phyloP scores from a whole-genome alignment of 331 rosid genomes.

The Quercus tomentella region DNA sequence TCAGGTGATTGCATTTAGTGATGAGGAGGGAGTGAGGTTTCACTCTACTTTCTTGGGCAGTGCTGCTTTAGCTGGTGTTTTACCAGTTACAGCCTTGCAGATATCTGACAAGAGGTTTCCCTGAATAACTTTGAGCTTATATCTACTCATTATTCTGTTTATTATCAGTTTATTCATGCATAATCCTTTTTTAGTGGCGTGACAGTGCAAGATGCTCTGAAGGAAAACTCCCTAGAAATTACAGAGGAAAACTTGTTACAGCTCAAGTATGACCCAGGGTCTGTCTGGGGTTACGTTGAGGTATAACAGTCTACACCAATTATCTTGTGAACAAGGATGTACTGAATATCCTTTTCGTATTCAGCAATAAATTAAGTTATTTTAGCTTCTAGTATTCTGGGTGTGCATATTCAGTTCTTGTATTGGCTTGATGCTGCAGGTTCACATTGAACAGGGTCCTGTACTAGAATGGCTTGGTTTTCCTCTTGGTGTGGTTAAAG shows the following conservation, averaged over 20 bases:
- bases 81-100: constrained; percentile 60
- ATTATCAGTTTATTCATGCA: constrained; percentile 10
- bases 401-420: not conserved
- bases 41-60: constrained; percentile 94
- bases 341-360: not conserved
- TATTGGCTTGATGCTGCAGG: constrained; percentile 36
- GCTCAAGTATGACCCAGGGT: constrained; percentile 77
- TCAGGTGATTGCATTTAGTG: constrained; percentile 93
- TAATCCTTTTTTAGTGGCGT: constrained; percentile 45
- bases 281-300: constrained; percentile 96
- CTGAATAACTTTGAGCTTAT: constrained; percentile 4
- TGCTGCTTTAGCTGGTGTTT: constrained; percentile 80
- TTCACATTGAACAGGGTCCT: constrained; percentile 96
- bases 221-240: constrained; percentile 53
- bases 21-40: constrained; percentile 96
- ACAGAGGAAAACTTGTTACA: constrained; percentile 56
- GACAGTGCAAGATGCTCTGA: constrained; percentile 56
- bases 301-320: constrained; percentile 28
- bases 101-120: constrained; percentile 78
- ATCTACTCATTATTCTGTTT: not conserved
- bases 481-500: constrained; percentile 88
- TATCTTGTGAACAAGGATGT: not conserved
- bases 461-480: constrained; percentile 80
- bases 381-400: not conserved
- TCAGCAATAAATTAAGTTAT: not conserved